Evolutionary conservation across 2,329 filamentous ascomycete genomes (phyloP).

Genomic region (Calonectria hawksworthii): DNA sequence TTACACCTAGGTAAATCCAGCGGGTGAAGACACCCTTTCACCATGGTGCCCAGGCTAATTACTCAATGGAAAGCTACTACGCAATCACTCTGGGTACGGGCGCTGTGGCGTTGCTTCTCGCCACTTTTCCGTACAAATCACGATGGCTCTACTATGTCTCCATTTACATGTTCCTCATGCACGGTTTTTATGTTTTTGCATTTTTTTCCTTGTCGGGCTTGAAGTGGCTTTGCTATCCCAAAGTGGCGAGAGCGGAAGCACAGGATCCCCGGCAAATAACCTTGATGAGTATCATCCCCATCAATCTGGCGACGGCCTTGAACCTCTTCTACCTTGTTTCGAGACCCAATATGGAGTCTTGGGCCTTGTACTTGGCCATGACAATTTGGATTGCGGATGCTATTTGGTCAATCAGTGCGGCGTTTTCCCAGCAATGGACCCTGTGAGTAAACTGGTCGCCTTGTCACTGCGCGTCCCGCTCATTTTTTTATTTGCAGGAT

Average conservation of each 20-base stretch:
- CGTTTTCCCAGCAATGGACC: slow-evolving; percentile 64
- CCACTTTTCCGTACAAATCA: neutral
- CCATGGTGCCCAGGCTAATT: neutral
- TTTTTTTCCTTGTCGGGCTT: neutral
- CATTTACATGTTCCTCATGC: neutral
- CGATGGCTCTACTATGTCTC: neutral
- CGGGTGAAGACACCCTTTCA: neutral
- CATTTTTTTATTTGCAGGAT: neutral
- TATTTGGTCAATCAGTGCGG: slow-evolving; percentile 59
- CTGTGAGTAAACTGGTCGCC: slow-evolving; percentile 21
- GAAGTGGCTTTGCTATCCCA: neutral
- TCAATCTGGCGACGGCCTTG: neutral
- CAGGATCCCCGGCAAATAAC: neutral
- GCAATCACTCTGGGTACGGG: neutral
- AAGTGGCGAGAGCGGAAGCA: neutral
- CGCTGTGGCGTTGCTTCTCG: neutral
- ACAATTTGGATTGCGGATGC: slow-evolving; percentile 67
- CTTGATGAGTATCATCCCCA: neutral
- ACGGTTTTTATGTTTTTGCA: neutral
- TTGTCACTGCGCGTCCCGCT: neutral
- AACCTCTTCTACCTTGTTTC: neutral
- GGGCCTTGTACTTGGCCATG: slow-evolving; percentile 54
- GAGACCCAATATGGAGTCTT: neutral
- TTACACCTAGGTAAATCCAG: neutral
- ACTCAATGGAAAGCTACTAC: neutral